Conservation (phyloP, 441 rosid species). For the Syzygium syzygioides region DNA sequence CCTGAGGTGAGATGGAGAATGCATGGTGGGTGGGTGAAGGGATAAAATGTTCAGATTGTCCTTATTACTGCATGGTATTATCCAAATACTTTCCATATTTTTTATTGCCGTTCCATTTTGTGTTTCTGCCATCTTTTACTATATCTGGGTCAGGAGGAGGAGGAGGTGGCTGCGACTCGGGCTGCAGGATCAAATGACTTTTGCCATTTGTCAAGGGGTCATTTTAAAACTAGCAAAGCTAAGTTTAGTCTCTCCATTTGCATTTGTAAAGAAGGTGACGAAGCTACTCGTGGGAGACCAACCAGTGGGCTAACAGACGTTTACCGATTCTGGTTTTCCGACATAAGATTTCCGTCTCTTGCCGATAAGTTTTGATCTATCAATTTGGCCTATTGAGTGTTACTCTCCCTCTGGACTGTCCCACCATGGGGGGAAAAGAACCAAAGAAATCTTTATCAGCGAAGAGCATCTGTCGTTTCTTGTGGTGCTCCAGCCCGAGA, state of each 20-base stretch:
- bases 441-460: not conserved
- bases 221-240: not conserved
- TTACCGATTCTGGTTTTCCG: not conserved
- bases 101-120: not conserved
- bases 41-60: not conserved
- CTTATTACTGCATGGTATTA: not conserved
- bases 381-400: not conserved
- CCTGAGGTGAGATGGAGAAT: not conserved
- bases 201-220: not conserved
- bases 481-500: not conserved
- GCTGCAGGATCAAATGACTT: not conserved
- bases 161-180: not conserved
- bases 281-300: not conserved
- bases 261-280: not conserved
- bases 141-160: not conserved
- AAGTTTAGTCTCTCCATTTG: not conserved
- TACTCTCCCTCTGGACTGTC: not conserved
- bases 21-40: not conserved
- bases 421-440: not conserved
- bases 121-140: not conserved
- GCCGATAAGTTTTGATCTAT: not conserved
- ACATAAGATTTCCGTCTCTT: not conserved
- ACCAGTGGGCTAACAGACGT: not conserved
- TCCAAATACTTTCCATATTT: not conserved
- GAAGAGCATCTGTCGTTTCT: not conserved